phyloP scores from a whole-genome alignment of 148 eudicot species.

The Drosera capensis region DNA sequence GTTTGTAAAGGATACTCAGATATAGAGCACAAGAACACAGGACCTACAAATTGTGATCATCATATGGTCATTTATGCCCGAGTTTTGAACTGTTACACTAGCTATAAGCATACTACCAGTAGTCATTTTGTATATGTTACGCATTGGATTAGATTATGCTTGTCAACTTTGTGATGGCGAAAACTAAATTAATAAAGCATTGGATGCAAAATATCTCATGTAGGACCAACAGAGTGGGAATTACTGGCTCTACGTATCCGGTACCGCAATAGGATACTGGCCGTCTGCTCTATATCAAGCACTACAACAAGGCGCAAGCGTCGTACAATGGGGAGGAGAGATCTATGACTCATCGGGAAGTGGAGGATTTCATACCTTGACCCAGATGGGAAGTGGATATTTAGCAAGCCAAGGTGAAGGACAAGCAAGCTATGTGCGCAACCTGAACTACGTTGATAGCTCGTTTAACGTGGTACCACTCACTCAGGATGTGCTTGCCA shows the following conservation, averaged over 20 bases:
- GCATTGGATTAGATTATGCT: background rate
- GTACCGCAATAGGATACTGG: conserved; percentile 5
- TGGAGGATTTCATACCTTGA: background rate
- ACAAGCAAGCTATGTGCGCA: no score
- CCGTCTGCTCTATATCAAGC: background rate
- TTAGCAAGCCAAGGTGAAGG: no score
- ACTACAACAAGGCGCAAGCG: background rate
- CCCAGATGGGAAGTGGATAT: conserved; percentile 10
- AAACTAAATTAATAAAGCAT: no score
- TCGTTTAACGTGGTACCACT: no score
- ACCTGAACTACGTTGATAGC: no score
- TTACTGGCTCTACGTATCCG: conserved; percentile 5
- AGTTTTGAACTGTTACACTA: no score
- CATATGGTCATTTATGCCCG: no score
- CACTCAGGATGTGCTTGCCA: no score
- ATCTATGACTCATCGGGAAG: background rate
- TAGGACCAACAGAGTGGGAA: conserved; percentile 1
- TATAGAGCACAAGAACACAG: background rate
- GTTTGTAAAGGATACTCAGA: no score
- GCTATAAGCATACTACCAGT: no score
- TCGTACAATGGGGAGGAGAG: conserved; percentile 8
- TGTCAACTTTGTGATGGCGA: background rate
- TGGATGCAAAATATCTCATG: background rate
- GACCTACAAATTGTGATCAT: no score
- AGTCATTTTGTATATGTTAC: no score